Evolutionary conservation across 1,284 basidiomycete genomes (phyloP), one percentile per base, ranked within the genome.

Genomic region (Rhodotorula sp.): DNA sequence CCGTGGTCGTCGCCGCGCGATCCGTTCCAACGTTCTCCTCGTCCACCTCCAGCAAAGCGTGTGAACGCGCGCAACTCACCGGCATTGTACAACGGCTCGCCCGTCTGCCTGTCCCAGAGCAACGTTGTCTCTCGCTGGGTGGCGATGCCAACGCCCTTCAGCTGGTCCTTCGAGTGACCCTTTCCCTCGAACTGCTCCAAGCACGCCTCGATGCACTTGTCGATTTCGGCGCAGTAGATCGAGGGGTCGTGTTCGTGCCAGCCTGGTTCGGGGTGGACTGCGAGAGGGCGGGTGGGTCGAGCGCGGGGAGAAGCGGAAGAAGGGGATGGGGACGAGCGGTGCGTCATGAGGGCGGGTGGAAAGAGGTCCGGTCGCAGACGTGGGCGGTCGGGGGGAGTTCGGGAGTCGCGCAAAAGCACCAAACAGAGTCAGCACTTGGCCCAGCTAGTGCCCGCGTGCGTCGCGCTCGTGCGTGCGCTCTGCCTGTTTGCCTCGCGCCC

Each of bases 111-210:
- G 79, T 91, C 91, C 96, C 96, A 99, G 18, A 89, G 91, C 26
- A 98, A 88, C 2, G 94, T 89, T 8, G 96, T 99, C 81, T 99
- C 95, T 68, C 96, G 88, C 83, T 99, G 95, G 80, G 97, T 99
- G 59, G 95, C 98, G 81, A 99, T 92, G 50, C 94, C 95, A 75
- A 99, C 92, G 69, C 91, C 91, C 81, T 94, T 95, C 79, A 99
- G 83, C 79, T 91, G 91, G 63, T 87, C 84, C 77, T 86, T 87
- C 20, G 85, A 82, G 85, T 88, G 91, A 4, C 93, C 91, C 26
- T 84, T 83, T 60, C 82, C 83, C 78, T 94, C 90, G 73, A 99
- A 84, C 70, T 86, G 83, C 76, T 87, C 84, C 64, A 89, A 84
- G 10, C 91, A 88, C 67, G 86, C 84, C 60, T 86, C 85, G 74